Percentiles rank a stretch among this genome's conserved stretches.
phyloP scores from a whole-genome alignment of 106 monocot species.

The Allium sativum region DNA sequence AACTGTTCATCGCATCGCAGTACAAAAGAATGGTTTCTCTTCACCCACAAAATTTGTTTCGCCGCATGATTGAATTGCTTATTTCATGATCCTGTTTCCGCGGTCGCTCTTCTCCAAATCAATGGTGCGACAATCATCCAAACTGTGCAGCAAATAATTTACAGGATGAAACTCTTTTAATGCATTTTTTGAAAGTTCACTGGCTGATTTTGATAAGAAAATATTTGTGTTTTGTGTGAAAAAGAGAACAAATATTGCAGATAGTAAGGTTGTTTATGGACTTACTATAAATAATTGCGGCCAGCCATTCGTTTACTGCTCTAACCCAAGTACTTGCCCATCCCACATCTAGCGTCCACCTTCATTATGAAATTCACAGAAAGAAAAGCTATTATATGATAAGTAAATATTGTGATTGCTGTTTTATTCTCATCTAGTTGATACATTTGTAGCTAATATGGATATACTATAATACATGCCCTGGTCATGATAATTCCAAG shows the following conservation, averaged over 20 bases:
- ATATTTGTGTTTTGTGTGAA: neutral
- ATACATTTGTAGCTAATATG: too few species aligned
- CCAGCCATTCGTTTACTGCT: conserved; percentile 81
- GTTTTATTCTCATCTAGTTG: too few species aligned
- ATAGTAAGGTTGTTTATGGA: neutral
- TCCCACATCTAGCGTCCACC: conserved; percentile 94
- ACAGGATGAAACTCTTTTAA: neutral
- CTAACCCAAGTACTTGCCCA: conserved; percentile 94
- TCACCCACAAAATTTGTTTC: too few species aligned
- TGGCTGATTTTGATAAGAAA: neutral
- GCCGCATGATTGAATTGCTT: neutral
- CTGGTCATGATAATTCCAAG: too few species aligned
- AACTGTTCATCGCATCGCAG: too few species aligned
- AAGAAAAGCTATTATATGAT: too few species aligned
- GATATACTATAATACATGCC: too few species aligned
- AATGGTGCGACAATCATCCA: conserved; percentile 9
- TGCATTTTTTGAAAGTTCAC: neutral
- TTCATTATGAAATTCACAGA: neutral
- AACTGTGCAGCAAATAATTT: conserved; percentile 1
- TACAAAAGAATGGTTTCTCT: too few species aligned
- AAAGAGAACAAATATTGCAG: neutral
- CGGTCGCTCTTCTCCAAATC: conserved; percentile 1
- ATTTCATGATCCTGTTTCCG: neutral
- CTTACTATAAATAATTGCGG: conserved; percentile 68
- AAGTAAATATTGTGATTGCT: too few species aligned